A percentile compares a stretch with the other conserved stretches of the same genome.
These are phyloP conservation scores for Phytophthora ramorum DNA, from an alignment of 352 stramenopile species.

Conservation along the genomic window DNA sequence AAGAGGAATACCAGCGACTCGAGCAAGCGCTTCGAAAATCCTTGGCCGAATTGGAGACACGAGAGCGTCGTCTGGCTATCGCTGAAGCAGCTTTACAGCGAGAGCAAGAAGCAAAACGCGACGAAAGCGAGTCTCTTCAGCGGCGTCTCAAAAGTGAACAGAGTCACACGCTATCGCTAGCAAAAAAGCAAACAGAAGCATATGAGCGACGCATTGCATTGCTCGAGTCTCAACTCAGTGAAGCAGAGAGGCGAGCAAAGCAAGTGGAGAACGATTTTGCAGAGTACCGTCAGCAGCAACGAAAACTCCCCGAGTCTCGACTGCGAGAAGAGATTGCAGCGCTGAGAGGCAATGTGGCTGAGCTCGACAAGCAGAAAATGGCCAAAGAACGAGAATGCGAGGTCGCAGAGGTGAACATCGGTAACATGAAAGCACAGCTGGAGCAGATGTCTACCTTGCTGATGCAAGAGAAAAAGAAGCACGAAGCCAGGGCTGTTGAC, in stretches of 20 bases:
- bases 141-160: slow-evolving; percentile 75
- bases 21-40: slow-evolving; percentile 67
- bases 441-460: slow-evolving; percentile 65
- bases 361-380: slow-evolving; percentile 73
- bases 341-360: slow-evolving; percentile 57
- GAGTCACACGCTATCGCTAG: slow-evolving; percentile 53
- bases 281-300: slow-evolving; percentile 75
- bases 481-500: slow-evolving; percentile 62
- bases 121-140: slow-evolving; percentile 66
- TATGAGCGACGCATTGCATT: slow-evolving; percentile 51
- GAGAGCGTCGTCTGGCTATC: slow-evolving; percentile 62
- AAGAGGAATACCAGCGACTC: slow-evolving; percentile 75
- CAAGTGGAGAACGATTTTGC: slow-evolving; percentile 76
- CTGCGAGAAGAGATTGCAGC: slow-evolving; percentile 77
- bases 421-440: slow-evolving; percentile 58
- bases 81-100: slow-evolving; percentile 61
- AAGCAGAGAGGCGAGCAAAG: slow-evolving; percentile 52
- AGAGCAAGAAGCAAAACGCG: slow-evolving; percentile 56
- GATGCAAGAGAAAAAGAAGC: slow-evolving; percentile 72
- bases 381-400: slow-evolving; percentile 46
- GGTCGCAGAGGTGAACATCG: slow-evolving; percentile 42
- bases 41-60: slow-evolving; percentile 61
- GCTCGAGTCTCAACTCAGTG: slow-evolving; percentile 52
- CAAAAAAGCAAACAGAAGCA: slow-evolving; percentile 60
- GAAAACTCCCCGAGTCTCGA: slow-evolving; percentile 72